A percentile compares a stretch with the other conserved stretches of the same genome.
These are phyloP conservation scores for Moniliella sp. DNA, from an alignment of 1,284 basidiomycete species.

Conservation along the genomic window DNA sequence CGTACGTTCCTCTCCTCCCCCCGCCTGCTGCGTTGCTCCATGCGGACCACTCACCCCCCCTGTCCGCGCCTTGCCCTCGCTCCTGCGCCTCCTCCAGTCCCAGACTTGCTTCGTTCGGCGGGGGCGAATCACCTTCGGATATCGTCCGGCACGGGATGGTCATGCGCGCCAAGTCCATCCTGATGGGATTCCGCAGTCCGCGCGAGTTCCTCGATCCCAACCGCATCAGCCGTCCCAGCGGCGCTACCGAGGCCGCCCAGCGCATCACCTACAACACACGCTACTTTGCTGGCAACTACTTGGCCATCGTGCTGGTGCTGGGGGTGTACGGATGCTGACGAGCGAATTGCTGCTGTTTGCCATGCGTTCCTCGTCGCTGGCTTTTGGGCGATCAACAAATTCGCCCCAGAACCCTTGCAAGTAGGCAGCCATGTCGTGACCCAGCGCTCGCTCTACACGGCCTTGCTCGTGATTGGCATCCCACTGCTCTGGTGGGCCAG, in stretches of 20 bases:
- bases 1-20: neutral
- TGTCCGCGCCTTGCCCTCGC: neutral
- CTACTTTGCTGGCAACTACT: constrained; percentile 48
- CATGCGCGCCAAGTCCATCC: too few relatives aligned
- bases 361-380: constrained; percentile 67
- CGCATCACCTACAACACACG: constrained; percentile 76
- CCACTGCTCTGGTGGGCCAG: constrained; percentile 24
- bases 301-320: constrained; percentile 55
- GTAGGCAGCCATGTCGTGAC: constrained; percentile 56
- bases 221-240: constrained; percentile 49
- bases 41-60: neutral
- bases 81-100: neutral
- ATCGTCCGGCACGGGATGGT: constrained; percentile 53
- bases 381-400: constrained; percentile 69
- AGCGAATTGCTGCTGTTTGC: constrained; percentile 62
- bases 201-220: constrained; percentile 54
- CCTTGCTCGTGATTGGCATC: constrained; percentile 33
- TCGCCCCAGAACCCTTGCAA: constrained; percentile 40
- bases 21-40: neutral
- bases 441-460: constrained; percentile 48
- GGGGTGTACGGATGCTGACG: constrained; percentile 78
- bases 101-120: constrained; percentile 1
- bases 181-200: constrained; percentile 53
- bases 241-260: constrained; percentile 43
- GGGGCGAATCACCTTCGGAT: constrained; percentile 17